Evolutionary conservation across 2,329 filamentous ascomycete genomes (phyloP).

Genomic region (Xylaria sp.): DNA sequence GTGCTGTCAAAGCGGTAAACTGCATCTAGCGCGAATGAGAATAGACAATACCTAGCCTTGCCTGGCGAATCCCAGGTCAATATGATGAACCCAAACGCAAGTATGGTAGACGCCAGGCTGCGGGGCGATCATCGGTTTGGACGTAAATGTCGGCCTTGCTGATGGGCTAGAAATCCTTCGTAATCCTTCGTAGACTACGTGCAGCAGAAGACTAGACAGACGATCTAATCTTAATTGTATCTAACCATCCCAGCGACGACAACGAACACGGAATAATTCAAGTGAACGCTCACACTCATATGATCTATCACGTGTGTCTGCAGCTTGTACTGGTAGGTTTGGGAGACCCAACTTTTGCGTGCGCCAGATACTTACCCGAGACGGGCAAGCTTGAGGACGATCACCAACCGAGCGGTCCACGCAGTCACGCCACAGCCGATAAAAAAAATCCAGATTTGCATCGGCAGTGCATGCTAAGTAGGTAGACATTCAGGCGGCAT

Average conservation of each 20-base stretch:
- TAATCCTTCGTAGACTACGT: too few species aligned
- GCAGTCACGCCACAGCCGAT: constrained; percentile 17
- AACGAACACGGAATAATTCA: too few species aligned
- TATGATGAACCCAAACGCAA: too few species aligned
- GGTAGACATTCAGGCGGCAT: constrained; percentile 1
- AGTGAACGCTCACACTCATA: neutral
- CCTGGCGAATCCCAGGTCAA: too few species aligned
- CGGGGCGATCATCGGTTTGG: neutral
- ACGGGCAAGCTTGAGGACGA: constrained; percentile 16
- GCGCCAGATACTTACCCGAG: neutral
- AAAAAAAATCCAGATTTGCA: neutral
- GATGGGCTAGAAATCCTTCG: too few species aligned
- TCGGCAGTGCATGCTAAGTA: neutral
- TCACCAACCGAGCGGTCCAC: constrained; percentile 15
- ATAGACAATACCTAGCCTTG: neutral
- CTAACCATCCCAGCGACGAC: neutral
- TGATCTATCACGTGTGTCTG: constrained; percentile 7
- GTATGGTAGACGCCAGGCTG: neutral
- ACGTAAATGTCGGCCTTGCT: neutral
- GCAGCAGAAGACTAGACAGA: too few species aligned
- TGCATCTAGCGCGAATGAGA: constrained; percentile 15
- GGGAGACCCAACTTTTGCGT: neutral
- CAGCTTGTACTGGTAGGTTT: neutral
- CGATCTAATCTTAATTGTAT: too few species aligned
- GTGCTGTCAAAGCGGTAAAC: neutral